Conservation (phyloP, 345 rosid genomes). For the Citrus trifoliata region DNA sequence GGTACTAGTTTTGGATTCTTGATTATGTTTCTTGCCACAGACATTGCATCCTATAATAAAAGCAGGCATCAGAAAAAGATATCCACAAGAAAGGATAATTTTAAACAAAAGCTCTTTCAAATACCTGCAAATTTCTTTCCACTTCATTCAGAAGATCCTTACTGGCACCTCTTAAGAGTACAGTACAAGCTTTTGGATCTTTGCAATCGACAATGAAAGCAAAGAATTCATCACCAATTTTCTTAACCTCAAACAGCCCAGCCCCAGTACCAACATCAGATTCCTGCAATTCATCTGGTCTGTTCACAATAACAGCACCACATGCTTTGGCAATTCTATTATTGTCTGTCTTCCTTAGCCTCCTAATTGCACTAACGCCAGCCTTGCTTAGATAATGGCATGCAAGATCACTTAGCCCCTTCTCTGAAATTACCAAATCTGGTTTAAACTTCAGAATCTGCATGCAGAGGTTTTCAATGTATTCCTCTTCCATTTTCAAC, state of each 20-base stretch:
- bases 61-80: constrained; percentile 11
- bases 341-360: constrained; percentile 88
- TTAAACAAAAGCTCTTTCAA: constrained; percentile 1
- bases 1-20: constrained; percentile 94
- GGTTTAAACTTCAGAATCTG: constrained; percentile 91
- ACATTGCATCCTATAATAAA: constrained; percentile 83
- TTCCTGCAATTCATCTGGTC: constrained; percentile 94
- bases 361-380: constrained; percentile 91
- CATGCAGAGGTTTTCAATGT: constrained; percentile 71
- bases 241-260: constrained; percentile 90
- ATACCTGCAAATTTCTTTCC: constrained; percentile 94
- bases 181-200: constrained; percentile 93
- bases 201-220: constrained; percentile 85
- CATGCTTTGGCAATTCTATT: constrained; percentile 95
- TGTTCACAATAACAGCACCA: constrained; percentile 92
- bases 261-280: constrained; percentile 97
- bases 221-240: constrained; percentile 95
- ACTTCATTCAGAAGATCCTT: constrained; percentile 98
- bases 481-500: constrained; percentile 91
- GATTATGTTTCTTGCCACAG: constrained; percentile 92
- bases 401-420: constrained; percentile 97
- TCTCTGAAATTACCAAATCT: constrained; percentile 85
- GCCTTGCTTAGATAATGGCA: constrained; percentile 93
- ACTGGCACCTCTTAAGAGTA: constrained; percentile 94
- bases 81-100: neutral